A percentile compares a stretch with the other conserved stretches of the same genome.
Evolutionary conservation across 768 basidiomycete species (phyloP).

Genomic region (Tephrocybe sp.): DNA sequence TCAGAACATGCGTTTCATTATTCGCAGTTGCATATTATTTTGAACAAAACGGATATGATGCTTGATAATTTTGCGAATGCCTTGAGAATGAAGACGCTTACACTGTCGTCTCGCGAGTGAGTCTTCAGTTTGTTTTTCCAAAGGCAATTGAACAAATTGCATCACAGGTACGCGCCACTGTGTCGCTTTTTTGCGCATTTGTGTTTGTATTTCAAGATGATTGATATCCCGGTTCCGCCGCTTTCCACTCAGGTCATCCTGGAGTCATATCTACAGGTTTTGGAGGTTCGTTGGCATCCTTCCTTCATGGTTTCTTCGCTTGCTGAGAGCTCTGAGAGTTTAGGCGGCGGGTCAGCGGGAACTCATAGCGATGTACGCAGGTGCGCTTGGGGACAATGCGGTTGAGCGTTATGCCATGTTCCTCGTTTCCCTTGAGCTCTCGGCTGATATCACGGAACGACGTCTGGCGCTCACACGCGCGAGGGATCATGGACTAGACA

Average conservation of each 20-base stretch:
- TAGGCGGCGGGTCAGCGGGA: constrained; percentile 77
- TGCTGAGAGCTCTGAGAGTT: neutral
- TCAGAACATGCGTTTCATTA: constrained; percentile 80
- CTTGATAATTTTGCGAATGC: constrained; percentile 68
- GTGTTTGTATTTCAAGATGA: constrained; percentile 84
- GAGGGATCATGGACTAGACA: constrained; percentile 81
- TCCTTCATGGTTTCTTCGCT: neutral
- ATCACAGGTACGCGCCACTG: constrained; percentile 61
- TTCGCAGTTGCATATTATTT: constrained; percentile 78
- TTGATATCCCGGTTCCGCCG: constrained; percentile 72
- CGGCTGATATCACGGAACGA: constrained; percentile 64
- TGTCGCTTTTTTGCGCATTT: constrained; percentile 93
- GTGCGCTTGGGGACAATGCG: constrained; percentile 86
- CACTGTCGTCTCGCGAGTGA: constrained; percentile 54
- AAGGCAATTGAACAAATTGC: neutral
- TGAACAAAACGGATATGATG: constrained; percentile 65
- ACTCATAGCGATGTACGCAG: constrained; percentile 92
- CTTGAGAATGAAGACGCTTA: constrained; percentile 51
- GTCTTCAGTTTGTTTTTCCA: constrained; percentile 19
- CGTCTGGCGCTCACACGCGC: constrained; percentile 71
- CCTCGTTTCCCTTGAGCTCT: constrained; percentile 74
- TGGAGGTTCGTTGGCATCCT: constrained; percentile 59
- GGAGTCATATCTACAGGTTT: constrained; percentile 84
- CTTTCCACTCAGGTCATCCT: constrained; percentile 78
- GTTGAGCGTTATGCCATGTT: constrained; percentile 91